Base-by-base conservation (phyloP, 78 protist species). In the Cavenderia fasciculata region DNA sequence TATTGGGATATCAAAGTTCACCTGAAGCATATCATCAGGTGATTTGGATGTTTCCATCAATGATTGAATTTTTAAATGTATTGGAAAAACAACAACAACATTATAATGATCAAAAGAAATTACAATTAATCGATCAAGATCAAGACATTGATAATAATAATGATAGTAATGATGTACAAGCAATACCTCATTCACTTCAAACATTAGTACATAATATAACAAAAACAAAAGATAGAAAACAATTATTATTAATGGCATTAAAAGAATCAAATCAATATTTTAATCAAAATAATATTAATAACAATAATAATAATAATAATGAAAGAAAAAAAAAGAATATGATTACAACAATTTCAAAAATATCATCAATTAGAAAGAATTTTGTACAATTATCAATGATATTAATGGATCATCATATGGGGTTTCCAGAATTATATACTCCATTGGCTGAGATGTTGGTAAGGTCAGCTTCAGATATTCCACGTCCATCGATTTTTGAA, bases 1-100 rank as follows among this genome's bases (percentile, higher is more conserved):
- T 75, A 46, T n/a, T 75, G 4, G 86, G 86, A 4, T 75, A 75
- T 46, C 86, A 75, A 44, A 70, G 59, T 41, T 75, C 86, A 33
- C 86, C 86, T 8, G 86, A 75, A n/a, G 33, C 86, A 2, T 75
- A 59, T 36, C 86, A 75, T n/a, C 62, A 68, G 10, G 31, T 75
- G 11, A 59, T 59, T 46, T n/a, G 27, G 12, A 2, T 75, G 34
- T 59, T 75, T 23, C 86, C 86, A 2, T 27, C 62, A 29, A 36
- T 75, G 4, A 75, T 75, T 14, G 62, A 59, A 38, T 75, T 57
- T 1, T 49, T 70, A 29, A n/a, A 27, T 31, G n/a, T 12, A 0
- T 72, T 36, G 31, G 12, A 72, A 23, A 38, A 52, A 47, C 49
- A 72, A n/a, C 4, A 14, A 46, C 11, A 46, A 11, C 7, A 14